Percentiles rank a stretch among this genome's conserved stretches.
Evolutionary conservation across 352 stramenopile species (phyloP).

Genomic region (Pythium periplocum): DNA sequence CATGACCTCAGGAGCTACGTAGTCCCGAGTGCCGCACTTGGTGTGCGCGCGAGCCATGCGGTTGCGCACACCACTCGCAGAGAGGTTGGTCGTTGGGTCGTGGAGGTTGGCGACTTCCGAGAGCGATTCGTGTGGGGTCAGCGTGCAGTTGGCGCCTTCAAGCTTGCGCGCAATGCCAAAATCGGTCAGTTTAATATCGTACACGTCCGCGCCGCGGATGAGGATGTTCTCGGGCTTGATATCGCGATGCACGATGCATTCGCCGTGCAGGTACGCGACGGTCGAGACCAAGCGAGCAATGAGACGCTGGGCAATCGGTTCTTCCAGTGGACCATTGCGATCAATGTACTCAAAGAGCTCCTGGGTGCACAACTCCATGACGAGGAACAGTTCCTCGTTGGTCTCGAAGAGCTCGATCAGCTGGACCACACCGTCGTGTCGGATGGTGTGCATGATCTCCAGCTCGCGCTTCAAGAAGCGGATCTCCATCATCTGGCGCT

Average conservation of each 20-base stretch:
- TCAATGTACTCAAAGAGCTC: conserved; percentile 85
- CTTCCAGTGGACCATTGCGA: conserved; percentile 58
- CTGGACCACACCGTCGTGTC: conserved; percentile 71
- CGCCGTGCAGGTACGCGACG: conserved; percentile 78
- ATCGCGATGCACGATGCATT: conserved; percentile 81
- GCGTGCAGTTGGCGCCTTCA: conserved; percentile 47
- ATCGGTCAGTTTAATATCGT: conserved; percentile 77
- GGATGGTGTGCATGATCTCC: conserved; percentile 79
- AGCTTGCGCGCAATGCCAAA: conserved; percentile 80
- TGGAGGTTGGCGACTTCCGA: conserved; percentile 60
- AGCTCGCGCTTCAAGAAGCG: conserved; percentile 82
- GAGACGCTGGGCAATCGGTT: conserved; percentile 57
- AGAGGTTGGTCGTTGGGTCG: conserved; percentile 15
- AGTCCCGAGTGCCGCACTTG: conserved; percentile 82
- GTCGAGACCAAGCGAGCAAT: conserved; percentile 71
- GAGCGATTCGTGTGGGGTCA: conserved; percentile 71
- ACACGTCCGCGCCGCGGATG: conserved; percentile 57
- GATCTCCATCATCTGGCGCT: conserved; percentile 73
- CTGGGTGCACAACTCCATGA: conserved; percentile 77
- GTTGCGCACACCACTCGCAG: conserved; percentile 42
- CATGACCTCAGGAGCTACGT: conserved; percentile 83
- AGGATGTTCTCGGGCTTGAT: conserved; percentile 87
- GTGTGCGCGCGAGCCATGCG: conserved; percentile 68
- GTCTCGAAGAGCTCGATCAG: conserved; percentile 76
- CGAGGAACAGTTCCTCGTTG: conserved; percentile 68